These are phyloP conservation scores for Daedalea quercina DNA, from an alignment of 768 basidiomycete species.

Conservation along the genomic window DNA sequence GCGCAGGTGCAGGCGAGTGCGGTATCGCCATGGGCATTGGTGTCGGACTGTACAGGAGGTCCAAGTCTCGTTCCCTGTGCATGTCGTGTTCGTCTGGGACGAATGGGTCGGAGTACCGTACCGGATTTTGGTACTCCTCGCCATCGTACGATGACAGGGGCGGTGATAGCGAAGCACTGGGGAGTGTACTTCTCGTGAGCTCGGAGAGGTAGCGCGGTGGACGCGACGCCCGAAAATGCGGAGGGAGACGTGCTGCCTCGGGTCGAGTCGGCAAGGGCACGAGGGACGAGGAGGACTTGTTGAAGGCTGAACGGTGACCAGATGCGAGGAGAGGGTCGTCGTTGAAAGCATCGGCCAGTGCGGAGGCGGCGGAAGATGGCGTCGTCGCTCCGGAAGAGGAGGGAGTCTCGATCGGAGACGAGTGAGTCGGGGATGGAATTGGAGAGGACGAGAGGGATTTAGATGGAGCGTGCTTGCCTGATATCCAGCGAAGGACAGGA, in stretches of 20 bases:
- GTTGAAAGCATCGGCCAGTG: conserved; percentile 24
- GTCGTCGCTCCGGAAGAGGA: conserved; percentile 14
- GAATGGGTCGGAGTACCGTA: conserved; percentile 17
- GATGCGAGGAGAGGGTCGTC: conserved; percentile 18
- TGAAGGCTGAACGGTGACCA: neutral
- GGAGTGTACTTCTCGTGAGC: conserved; percentile 53
- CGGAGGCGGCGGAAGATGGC: conserved; percentile 27
- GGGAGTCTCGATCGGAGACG: conserved; percentile 13
- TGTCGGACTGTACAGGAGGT: conserved; percentile 22
- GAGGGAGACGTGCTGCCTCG: conserved; percentile 18
- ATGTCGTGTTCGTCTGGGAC: conserved; percentile 10
- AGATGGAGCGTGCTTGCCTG: conserved; percentile 20
- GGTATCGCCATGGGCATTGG: conserved; percentile 23
- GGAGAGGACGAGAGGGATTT: conserved; percentile 5
- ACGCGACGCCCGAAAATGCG: conserved; percentile 14
- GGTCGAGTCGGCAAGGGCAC: conserved; percentile 20
- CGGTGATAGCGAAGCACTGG: conserved; percentile 53
- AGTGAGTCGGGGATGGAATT: conserved; percentile 8
- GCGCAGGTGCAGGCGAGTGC: conserved; percentile 24
- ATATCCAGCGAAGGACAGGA: conserved; percentile 42
- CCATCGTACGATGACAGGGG: conserved; percentile 17
- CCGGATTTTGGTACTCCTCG: conserved; percentile 14
- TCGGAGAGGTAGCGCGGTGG: conserved; percentile 30
- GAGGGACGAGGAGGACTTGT: neutral
- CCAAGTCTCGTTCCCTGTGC: conserved; percentile 9